Evolutionary conservation across 805 yeast genomes (phyloP), one percentile per base, ranked within the genome.

Genomic region (Monosporozyma yasuniensis): DNA sequence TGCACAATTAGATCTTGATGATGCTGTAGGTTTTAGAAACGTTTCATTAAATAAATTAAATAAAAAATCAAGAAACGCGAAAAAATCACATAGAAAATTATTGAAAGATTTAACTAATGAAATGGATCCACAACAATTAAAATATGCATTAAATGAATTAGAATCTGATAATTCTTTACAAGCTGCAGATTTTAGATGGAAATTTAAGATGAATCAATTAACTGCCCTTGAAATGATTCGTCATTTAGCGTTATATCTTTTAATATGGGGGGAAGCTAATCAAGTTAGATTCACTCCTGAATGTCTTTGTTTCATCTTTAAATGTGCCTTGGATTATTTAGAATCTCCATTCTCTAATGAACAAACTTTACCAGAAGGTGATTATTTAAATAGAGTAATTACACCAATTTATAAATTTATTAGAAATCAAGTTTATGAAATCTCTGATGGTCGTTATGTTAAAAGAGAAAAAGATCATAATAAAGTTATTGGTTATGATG

Each of bases 231-330:
- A 84, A 66, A 78, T 84, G 69, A 90, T 84, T 48, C 80, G 90
- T 70, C 89, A 85, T 56, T 70, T 86, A 58, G 83, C 90, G 12
- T 72, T 86, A 54, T 86, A 84, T 70, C 72, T 86, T 53, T 73
- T 86, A 60, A 70, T 84, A 58, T 86, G 95, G 95, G 95, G 95
- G 74, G 95, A 86, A 72, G 90, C 93, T 34, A 86, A 86, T 70
- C 93, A 86, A 74, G 95, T 91, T 52, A 85, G 99, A 71, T 93
- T 93, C 73, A 84, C 93, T 50, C 76, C 86, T 19, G 97, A 89
- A 75, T 78, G 85, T 72, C 73, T 93, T 55, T 87, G 96, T 78
- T 93, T 86, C 78, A 83, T 93, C 64, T 95, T 82, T 79, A 91
- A 95, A 76, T 87, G 95, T 68, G 96, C 97, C 51, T 78, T 78